Evolutionary conservation across 495 filamentous ascomycete species (phyloP), one percentile per base, ranked within the genome.

Genomic region (Xylaria palmicola): DNA sequence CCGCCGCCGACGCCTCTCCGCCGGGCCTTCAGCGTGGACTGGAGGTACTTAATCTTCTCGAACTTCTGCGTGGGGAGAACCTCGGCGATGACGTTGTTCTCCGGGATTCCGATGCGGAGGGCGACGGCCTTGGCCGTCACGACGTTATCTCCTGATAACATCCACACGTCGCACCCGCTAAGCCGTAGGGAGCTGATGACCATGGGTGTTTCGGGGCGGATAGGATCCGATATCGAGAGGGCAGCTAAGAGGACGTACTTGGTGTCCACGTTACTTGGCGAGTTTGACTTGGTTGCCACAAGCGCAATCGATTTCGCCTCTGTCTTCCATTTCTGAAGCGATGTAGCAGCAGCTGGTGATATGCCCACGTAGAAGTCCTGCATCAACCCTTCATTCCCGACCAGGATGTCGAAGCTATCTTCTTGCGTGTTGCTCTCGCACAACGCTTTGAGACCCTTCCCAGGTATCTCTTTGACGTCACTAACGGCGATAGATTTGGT

Each of bases 71-170:
- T 84, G 0, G 93, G 93, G 7, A 96, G 82, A 1, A 96, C 90
- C 44, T 90, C 91, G 37, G 93, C 94, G 68, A 96, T 90, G 66
- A 98, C 86, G 66, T 93, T 89, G 47, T 80, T 74, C 0, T 75
- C 65, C 0, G 88, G 83, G 64, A 98, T 97, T 17, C 89, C 90
- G 22, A 97, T 77, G 71, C 85, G 83, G 3, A 78, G 73, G 1
- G 90, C 93, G n/a, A 97, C 79, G 15, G 90, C 90, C 30, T 82
- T 79, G n/a, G 90, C 81, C 2, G 93, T 92, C 22, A 76, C 83
- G 1, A 81, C 80, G 62, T 89, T 89, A 72, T 98, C 93, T 15
- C 93, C 93, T 3, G 92, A 94, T 44, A 96, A 87, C 91, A 98
- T 96, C 85, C 87, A 97, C 26, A 96, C 89, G 3, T 84, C 79